Base-by-base conservation (phyloP, 2,329 filamentous ascomycete species). In the Shiraia bambusicola region DNA sequence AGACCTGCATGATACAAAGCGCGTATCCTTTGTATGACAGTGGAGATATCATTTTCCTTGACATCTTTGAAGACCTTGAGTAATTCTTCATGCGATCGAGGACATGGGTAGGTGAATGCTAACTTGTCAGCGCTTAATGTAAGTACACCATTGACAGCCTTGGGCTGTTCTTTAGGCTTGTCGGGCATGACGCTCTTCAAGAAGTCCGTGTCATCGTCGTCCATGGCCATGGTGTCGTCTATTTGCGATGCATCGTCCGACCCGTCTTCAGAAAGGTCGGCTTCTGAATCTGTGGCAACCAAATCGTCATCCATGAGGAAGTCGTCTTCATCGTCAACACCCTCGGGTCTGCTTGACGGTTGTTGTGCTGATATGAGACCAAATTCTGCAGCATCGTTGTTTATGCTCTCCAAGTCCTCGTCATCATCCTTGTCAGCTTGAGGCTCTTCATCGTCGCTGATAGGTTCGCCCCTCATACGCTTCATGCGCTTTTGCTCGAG, bases 1-100 rank as follows among this genome's bases (percentile, higher is more conserved):
- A 98, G 79, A 54, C 92, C 91, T 6, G 92, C 87, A 63, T 97
- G 90, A 65, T 97, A 87, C n/a, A 95, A 74, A 10, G 91, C 87
- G 69, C 93, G 83, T 57, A 98, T 93, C 47, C 92, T 82, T 67
- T 95, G 91, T 16, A 98, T 77, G 28, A 94, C 84, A 0, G 81
- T 86, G 0, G 90, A 86, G 2, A 92, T 70, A 57, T 88, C 84
- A 9, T 82, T 72, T 12, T 78, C 62, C 0, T 84, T 71, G 28
- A 91, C 77, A 28, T 76, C 72, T 36, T 81, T 75, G 33, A 86
- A 78, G 2, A 87, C 76, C 14, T 79, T 68, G 22, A 90, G 69
- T 32, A 98, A 76, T 55, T 95, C 86, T 9, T 81, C 76, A 52
- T 92, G 87, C 24, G 79, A 84, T 53, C 87, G 78, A 1, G 93